phyloP scores from a whole-genome alignment of 2,329 filamentous ascomycete genomes.

The Catunica adiposa region DNA sequence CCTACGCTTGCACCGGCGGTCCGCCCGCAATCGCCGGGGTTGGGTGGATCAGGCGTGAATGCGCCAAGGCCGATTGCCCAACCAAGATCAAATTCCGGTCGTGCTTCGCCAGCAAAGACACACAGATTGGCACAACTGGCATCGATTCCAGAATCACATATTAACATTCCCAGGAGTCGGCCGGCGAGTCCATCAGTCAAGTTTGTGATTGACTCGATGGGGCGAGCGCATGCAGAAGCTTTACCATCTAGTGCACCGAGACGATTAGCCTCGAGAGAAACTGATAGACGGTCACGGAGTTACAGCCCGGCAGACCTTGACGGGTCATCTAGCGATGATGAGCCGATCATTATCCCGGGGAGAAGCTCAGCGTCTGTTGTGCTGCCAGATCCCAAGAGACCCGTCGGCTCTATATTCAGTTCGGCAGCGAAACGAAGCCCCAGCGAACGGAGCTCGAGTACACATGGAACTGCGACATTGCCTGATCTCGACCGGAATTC shows the following conservation, averaged over 20 bases:
- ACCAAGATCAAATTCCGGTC: constrained; percentile 23
- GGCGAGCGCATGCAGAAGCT: constrained; percentile 40
- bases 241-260: constrained; percentile 5
- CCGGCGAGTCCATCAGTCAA: constrained; percentile 42
- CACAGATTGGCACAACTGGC: constrained; percentile 33
- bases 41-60: constrained; percentile 10
- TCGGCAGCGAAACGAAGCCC: constrained; percentile 29
- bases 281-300: constrained; percentile 14
- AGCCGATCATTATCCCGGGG: constrained; percentile 48
- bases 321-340: constrained; percentile 44
- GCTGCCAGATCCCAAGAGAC: constrained; percentile 35
- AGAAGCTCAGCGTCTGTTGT: constrained; percentile 35
- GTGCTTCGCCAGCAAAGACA: constrained; percentile 36
- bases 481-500: constrained; percentile 11
- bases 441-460: constrained; percentile 32
- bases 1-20: constrained; percentile 32
- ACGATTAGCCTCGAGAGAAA: constrained; percentile 3
- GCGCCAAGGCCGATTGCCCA: constrained; percentile 18
- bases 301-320: constrained; percentile 25
- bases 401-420: constrained; percentile 30
- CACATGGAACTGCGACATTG: constrained; percentile 19
- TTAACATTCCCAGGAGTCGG: constrained; percentile 25
- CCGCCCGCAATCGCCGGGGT: constrained; percentile 19
- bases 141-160: constrained; percentile 39
- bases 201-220: constrained; percentile 46